Evolutionary conservation across 345 rosid genomes (phyloP).

Genomic region (Dimocarpus longan): DNA sequence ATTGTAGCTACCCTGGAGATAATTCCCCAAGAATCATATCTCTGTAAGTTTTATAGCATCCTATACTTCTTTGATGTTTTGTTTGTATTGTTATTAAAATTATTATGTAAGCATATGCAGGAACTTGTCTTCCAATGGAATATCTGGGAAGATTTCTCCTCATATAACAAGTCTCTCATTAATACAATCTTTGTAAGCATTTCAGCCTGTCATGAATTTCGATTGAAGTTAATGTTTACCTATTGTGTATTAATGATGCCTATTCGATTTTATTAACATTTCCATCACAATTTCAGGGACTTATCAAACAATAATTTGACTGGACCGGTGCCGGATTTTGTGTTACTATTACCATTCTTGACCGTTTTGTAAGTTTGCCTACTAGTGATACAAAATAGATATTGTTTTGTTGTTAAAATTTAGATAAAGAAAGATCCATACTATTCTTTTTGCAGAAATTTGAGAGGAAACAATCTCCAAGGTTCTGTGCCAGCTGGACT

Average conservation of each 20-base stretch:
- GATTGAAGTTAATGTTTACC: no score
- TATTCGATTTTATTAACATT: no score
- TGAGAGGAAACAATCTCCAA: slow-evolving; percentile 41
- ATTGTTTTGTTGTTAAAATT: no score
- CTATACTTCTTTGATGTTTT: no score
- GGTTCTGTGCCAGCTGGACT: slow-evolving; percentile 46
- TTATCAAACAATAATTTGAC: slow-evolving; percentile 50
- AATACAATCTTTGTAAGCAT: slow-evolving; percentile 42
- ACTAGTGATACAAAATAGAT: no score
- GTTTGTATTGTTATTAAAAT: no score
- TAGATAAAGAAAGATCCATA: not conserved
- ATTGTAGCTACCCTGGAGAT: slow-evolving; percentile 20
- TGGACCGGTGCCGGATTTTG: slow-evolving; percentile 46
- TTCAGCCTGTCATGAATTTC: not conserved
- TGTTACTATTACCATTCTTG: slow-evolving; percentile 36
- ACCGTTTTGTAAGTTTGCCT: slow-evolving; percentile 40
- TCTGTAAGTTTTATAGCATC: slow-evolving; percentile 14
- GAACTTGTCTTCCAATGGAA: slow-evolving; percentile 37
- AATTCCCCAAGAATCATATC: slow-evolving; percentile 20
- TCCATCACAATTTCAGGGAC: slow-evolving; percentile 31
- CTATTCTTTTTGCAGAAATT: slow-evolving; percentile 34
- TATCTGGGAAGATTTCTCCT: slow-evolving; percentile 36
- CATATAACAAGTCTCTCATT: slow-evolving; percentile 35
- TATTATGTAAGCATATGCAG: slow-evolving; percentile 16
- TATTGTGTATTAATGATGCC: no score